A percentile compares a stretch with the other conserved stretches of the same genome.
These are phyloP conservation scores for Gryganskiella cystojenkinii DNA, from an alignment of 192 early-diverging fungal genomes.

Conservation along the genomic window DNA sequence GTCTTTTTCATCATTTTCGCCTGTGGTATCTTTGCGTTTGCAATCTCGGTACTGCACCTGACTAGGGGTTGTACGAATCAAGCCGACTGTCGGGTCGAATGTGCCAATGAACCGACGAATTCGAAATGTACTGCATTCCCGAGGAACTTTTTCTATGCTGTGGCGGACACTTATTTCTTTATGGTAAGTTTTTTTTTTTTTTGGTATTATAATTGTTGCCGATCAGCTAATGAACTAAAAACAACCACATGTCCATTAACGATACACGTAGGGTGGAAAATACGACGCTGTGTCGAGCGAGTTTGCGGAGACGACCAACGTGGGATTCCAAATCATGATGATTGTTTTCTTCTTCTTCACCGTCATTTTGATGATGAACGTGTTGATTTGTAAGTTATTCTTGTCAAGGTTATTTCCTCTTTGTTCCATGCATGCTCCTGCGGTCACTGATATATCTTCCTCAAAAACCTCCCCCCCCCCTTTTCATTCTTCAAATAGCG, in stretches of 20 bases:
- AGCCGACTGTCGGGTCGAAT: neutral
- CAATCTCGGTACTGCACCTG: slow-evolving; percentile 13
- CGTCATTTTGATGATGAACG: slow-evolving; percentile 7
- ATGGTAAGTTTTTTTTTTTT: too few species aligned
- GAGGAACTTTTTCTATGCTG: neutral
- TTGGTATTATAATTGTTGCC: too few species aligned
- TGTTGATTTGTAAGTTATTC: slow-evolving; percentile 19
- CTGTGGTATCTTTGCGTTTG: slow-evolving; percentile 8
- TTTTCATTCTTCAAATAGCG: too few species aligned
- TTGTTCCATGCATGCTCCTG: too few species aligned
- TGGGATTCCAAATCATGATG: slow-evolving; percentile 5
- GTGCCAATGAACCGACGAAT: too few species aligned
- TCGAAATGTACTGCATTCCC: slow-evolving; percentile 25
- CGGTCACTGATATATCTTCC: too few species aligned
- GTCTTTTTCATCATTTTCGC: slow-evolving; percentile 34
- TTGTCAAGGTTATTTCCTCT: neutral
- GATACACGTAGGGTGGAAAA: slow-evolving; percentile 6
- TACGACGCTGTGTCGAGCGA: neutral
- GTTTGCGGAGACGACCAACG: neutral
- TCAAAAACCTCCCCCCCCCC: neutral
- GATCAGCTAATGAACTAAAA: too few species aligned
- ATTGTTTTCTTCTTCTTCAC: slow-evolving; percentile 14
- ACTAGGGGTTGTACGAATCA: neutral
- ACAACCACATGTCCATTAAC: too few species aligned
- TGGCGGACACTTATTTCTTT: slow-evolving; percentile 20